Evolutionary conservation across 495 filamentous ascomycete genomes (phyloP).

Genomic region (Wilcoxina mikolae): DNA sequence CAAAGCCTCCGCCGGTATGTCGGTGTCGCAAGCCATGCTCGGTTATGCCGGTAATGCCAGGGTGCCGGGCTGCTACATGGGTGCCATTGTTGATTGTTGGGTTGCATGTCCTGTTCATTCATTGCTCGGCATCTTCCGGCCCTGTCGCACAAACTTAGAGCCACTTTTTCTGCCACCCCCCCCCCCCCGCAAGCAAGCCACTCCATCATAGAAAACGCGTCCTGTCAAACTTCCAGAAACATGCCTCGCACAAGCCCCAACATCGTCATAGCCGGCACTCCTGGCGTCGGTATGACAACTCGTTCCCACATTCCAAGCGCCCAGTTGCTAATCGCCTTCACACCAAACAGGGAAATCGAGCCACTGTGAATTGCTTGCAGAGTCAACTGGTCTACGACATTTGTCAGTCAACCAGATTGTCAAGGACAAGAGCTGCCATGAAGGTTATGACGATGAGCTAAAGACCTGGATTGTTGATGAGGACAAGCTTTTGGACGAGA

Average conservation of each 20-base stretch:
- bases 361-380: conserved; percentile 65
- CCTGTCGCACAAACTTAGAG: too few relatives aligned
- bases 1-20: too few relatives aligned
- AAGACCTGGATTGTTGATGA: conserved; percentile 92
- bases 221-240: too few relatives aligned
- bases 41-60: too few relatives aligned
- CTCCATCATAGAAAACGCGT: too few relatives aligned
- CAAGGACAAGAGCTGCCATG: conserved; percentile 68
- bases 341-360: conserved; percentile 59
- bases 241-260: conserved; percentile 56
- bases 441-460: conserved; percentile 69
- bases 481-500: conserved; percentile 83
- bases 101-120: too few relatives aligned
- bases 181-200: too few relatives aligned
- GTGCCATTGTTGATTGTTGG: too few relatives aligned
- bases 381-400: conserved; percentile 50
- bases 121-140: too few relatives aligned
- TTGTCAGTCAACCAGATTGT: conserved; percentile 80
- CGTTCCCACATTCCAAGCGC: background rate
- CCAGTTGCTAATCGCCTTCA: background rate
- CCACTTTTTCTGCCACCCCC: too few relatives aligned
- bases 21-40: too few relatives aligned
- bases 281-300: conserved; percentile 44
- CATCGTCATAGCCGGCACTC: conserved; percentile 88
- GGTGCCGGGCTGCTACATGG: too few relatives aligned